Percentiles rank a stretch among this genome's conserved stretches.
These are phyloP conservation scores for Cornus florida DNA, from an alignment of 148 eudicot genomes.

Conservation along the genomic window DNA sequence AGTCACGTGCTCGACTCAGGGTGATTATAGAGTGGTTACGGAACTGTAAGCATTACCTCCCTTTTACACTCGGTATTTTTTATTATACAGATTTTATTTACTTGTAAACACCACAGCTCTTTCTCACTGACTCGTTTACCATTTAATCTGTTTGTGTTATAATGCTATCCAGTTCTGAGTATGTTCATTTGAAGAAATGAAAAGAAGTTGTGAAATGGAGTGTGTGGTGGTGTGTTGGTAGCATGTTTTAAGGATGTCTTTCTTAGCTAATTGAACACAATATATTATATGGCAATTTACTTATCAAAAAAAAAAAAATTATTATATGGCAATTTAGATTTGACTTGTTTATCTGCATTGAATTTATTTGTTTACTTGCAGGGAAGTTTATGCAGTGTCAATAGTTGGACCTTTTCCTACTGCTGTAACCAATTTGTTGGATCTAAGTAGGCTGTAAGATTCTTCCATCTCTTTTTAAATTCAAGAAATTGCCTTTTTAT, in stretches of 20 bases:
- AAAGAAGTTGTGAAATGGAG: too few relatives aligned
- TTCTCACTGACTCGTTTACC: neutral
- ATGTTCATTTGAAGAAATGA: neutral
- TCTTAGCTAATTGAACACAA: too few relatives aligned
- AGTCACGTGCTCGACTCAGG: slow-evolving; percentile 64
- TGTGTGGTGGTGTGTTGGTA: too few relatives aligned
- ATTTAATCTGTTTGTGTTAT: neutral
- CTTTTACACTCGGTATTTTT: neutral
- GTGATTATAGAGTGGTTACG: slow-evolving; percentile 73
- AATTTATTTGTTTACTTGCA: slow-evolving; percentile 35
- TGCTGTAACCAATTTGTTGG: slow-evolving; percentile 94
- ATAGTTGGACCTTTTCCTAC: slow-evolving; percentile 97
- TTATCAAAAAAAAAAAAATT: too few relatives aligned
- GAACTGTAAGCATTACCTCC: slow-evolving; percentile 44
- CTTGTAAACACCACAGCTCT: too few relatives aligned
- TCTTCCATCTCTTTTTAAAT: neutral
- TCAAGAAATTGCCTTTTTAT: neutral
- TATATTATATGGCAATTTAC: too few relatives aligned
- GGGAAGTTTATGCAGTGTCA: slow-evolving; percentile 98
- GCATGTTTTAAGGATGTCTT: too few relatives aligned
- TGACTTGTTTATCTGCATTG: neutral
- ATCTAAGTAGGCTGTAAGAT: slow-evolving; percentile 90
- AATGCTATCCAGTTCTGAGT: neutral
- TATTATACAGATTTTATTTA: too few relatives aligned
- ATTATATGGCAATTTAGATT: too few relatives aligned